Conservation (phyloP, 179 eudicot species). For the Silene vulgaris region DNA sequence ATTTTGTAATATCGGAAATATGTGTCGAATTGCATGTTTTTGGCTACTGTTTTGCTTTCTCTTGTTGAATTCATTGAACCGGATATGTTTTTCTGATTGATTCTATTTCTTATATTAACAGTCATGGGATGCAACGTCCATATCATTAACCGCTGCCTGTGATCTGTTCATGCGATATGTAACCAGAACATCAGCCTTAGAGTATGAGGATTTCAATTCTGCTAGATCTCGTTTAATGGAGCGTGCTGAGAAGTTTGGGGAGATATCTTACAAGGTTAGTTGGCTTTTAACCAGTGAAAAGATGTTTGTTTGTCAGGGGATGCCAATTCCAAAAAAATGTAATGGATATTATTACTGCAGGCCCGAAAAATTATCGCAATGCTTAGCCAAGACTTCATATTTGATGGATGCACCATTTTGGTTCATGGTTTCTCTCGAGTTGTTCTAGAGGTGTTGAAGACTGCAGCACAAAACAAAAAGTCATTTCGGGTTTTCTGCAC, state of each 20-base stretch:
- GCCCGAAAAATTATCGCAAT: constrained; percentile 84
- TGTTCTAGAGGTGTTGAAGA: constrained; percentile 74
- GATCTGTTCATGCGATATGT: constrained; percentile 94
- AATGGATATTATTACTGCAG: constrained; percentile 35
- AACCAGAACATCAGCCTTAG: constrained; percentile 90
- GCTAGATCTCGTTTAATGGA: constrained; percentile 91
- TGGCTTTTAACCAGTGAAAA: constrained; percentile 6
- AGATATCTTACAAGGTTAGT: constrained; percentile 81
- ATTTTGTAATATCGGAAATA: not conserved
- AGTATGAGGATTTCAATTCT: constrained; percentile 85
- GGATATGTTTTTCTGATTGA: constrained; percentile 13
- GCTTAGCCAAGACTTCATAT: constrained; percentile 93
- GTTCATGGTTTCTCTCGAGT: constrained; percentile 95
- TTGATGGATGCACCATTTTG: constrained; percentile 89
- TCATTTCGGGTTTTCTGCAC: constrained; percentile 85
- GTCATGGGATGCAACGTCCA: constrained; percentile 98
- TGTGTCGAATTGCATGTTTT: not conserved
- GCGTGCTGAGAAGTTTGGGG: constrained; percentile 98
- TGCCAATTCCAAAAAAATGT: constrained; percentile 1
- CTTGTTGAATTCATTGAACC: not conserved
- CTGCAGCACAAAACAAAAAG: constrained; percentile 74
- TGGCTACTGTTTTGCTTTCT: not conserved
- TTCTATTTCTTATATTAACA: constrained; percentile 26
- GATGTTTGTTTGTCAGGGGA: not conserved
- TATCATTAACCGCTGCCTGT: constrained; percentile 93